Base-by-base conservation (phyloP, 345 rosid genomes). In the Brassica nigra region DNA sequence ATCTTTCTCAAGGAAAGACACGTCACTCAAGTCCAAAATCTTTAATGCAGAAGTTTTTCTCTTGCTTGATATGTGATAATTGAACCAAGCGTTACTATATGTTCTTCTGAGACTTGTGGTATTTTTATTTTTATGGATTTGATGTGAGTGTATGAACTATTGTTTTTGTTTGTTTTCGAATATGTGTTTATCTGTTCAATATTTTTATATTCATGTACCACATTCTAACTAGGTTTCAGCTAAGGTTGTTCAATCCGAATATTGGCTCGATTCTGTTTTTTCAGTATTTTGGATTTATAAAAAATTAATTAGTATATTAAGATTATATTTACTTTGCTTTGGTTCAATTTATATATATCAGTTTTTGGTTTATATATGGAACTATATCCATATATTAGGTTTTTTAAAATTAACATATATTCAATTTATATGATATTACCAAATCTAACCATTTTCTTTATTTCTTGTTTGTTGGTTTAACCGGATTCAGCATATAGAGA, bases 41-140 rank as follows among this genome's bases (percentile, higher is more conserved):
- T 70, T 80, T 83, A 4, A 0, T 70, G n/a, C 81, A 83, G 28
- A 82, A 84, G 80, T 1, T 87, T 4, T 84, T 87, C 77, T 88
- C 92, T 34, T 87, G 94, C 82, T 84, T 90, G 80, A 66, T 86
- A 4, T 88, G 89, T 80, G 86, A 88, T 74, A 44, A 88, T 44
- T 86, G 70, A 81, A 28, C 62, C 42, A 49, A 11, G 69, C n/a
- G 37, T 58, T 3, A 0, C 7, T 18, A 18, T 18, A 34, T 15
- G 3, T 72, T 72, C 36, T 65, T 59, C 4, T 23, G 11, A 66
- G 54, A 23, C 63, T 79, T 61, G 42, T 70, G 70, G 12, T 66
- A 4, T 63, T 23, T 65, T 73, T 12, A 44, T 3, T 49, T 57
- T 11, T 31, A 4, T 18, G 27, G 49, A 54, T 39, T 16, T 71